Percentiles rank a stretch among this genome's conserved stretches.
Conservation (phyloP, 2,329 filamentous ascomycete species). For the Venturia aucupariae region DNA sequence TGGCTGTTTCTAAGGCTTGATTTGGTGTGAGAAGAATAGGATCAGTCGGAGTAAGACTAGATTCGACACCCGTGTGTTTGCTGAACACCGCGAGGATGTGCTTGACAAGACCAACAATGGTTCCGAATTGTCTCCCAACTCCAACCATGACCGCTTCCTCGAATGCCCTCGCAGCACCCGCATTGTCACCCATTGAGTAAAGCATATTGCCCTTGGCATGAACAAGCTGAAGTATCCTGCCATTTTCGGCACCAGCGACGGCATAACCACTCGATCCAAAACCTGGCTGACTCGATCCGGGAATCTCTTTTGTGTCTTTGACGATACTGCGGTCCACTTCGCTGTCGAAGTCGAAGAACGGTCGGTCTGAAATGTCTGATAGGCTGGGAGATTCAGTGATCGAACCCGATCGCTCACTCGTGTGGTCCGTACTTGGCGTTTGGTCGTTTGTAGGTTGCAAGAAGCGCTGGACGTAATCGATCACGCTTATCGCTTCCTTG, state of each 20-base stretch:
- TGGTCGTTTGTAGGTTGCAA: slow-evolving; percentile 45
- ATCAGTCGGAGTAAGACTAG: slow-evolving; percentile 35
- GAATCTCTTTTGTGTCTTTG: slow-evolving; percentile 31
- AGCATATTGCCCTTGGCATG: slow-evolving; percentile 99
- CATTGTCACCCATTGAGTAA: slow-evolving; percentile 77
- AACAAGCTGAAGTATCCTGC: slow-evolving; percentile 82
- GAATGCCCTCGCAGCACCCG: slow-evolving; percentile 74
- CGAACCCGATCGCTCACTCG: slow-evolving; percentile 52
- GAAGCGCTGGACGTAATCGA: slow-evolving; percentile 71
- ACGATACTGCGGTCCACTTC: slow-evolving; percentile 30
- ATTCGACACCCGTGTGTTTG: slow-evolving; percentile 21
- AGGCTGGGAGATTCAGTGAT: slow-evolving; percentile 44
- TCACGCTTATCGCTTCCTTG: slow-evolving; percentile 77
- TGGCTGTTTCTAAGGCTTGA: slow-evolving; percentile 71
- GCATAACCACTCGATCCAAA: slow-evolving; percentile 77
- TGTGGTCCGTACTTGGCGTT: slow-evolving; percentile 41
- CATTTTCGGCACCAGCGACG: slow-evolving; percentile 79
- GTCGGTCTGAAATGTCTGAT: slow-evolving; percentile 48
- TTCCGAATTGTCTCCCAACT: slow-evolving; percentile 58
- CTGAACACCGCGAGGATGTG: slow-evolving; percentile 56
- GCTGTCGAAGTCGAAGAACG: slow-evolving; percentile 47
- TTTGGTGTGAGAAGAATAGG: slow-evolving; percentile 77
- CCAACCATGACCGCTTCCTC: slow-evolving; percentile 92
- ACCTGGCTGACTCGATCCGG: slow-evolving; percentile 39
- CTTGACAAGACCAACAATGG: slow-evolving; percentile 69